Base-by-base conservation (phyloP, 129 eudicot species). In the Ambrosia artemisiifolia region DNA sequence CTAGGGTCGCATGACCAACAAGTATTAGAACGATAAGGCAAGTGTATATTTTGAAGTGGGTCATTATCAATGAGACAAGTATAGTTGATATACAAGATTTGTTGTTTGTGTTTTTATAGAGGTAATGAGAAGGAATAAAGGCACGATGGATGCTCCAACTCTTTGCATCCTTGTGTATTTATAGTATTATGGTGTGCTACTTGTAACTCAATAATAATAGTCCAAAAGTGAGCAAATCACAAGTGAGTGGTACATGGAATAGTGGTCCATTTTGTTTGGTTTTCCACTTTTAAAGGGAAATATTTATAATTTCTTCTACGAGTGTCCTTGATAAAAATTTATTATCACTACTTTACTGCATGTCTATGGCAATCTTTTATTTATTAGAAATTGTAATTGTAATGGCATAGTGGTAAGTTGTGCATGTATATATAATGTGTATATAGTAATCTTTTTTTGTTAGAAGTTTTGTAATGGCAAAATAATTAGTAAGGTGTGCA, bases 81-180 rank as follows among this genome's bases (percentile, higher is more conserved):
- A 24, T 24, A 24, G 28, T 24, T 24, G 28, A 24, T 24, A 24
- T 24, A 24, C 28, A 24, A 24, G 28, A 24, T 24, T 24, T 24
- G 28, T 24, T 24, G 28, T 24, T 80, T 75, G 47, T 59, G 75
- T 79, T 83, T 88, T 78, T 88, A 85, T 88, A 88, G 70, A 56
- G 36, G 66, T 13, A 16, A 38, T 56, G 63, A 66, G 65, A 66
- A 67, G 38, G 43, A 61, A 70, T 62, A 74, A 74, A 72, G 70
- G 60, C 57, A 48, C 57, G 63, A 65, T 75, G 78, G 75, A 77
- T 77, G 80, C 72, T 70, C 38, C 10, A 75, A 65, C 67, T 70
- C 74, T 67, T 53, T 66, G 81, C 65, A 55, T 35, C 72, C 78
- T 78, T 73, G 43, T 61, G 76, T 81, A 85, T 88, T 79, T 88